Conservation (phyloP, 257 asterid genomes). For the Asclepias syriaca region DNA sequence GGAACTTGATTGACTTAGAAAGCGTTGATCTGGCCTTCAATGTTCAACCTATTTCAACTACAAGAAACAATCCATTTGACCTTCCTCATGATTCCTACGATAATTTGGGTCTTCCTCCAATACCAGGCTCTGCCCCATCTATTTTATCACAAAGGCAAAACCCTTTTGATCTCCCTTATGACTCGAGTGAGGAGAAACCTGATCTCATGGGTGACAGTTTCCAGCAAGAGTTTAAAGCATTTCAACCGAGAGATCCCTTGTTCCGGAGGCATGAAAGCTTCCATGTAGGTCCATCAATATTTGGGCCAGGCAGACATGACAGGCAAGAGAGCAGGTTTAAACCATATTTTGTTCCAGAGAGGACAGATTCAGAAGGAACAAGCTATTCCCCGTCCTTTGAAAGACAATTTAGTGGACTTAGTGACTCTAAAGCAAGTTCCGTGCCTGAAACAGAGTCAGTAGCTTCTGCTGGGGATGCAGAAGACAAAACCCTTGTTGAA, state of each 20-base stretch:
- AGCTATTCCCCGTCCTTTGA: slow-evolving; percentile 48
- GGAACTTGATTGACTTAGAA: slow-evolving; percentile 75
- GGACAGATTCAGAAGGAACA: slow-evolving; percentile 45
- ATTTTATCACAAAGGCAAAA: slow-evolving; percentile 59
- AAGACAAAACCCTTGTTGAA: slow-evolving; percentile 37
- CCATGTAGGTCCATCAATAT: slow-evolving; percentile 51
- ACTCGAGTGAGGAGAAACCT: slow-evolving; percentile 79
- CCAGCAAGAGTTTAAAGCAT: slow-evolving; percentile 49
- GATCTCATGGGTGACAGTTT: slow-evolving; percentile 64
- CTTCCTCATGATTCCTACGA: slow-evolving; percentile 43
- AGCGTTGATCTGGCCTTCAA: slow-evolving; percentile 56
- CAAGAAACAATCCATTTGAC: slow-evolving; percentile 70
- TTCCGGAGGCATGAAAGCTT: slow-evolving; percentile 75
- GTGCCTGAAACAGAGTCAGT: slow-evolving; percentile 68
- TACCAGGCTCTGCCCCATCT: slow-evolving; percentile 97
- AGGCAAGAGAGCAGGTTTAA: slow-evolving; percentile 49
- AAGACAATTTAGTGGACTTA: slow-evolving; percentile 66
- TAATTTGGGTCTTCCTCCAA: slow-evolving; percentile 54
- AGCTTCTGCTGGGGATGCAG: slow-evolving; percentile 56
- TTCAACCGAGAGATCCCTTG: slow-evolving; percentile 47
- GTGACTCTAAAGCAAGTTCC: slow-evolving; percentile 78
- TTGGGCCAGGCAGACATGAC: slow-evolving; percentile 47
- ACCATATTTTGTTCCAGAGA: slow-evolving; percentile 64
- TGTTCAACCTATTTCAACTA: slow-evolving; percentile 59
- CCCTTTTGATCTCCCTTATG: slow-evolving; percentile 89